Percentiles rank a stretch among this genome's conserved stretches.
These are phyloP conservation scores for Linnemannia schmuckeri DNA, from an alignment of 192 early-diverging fungal genomes.

Conservation along the genomic window DNA sequence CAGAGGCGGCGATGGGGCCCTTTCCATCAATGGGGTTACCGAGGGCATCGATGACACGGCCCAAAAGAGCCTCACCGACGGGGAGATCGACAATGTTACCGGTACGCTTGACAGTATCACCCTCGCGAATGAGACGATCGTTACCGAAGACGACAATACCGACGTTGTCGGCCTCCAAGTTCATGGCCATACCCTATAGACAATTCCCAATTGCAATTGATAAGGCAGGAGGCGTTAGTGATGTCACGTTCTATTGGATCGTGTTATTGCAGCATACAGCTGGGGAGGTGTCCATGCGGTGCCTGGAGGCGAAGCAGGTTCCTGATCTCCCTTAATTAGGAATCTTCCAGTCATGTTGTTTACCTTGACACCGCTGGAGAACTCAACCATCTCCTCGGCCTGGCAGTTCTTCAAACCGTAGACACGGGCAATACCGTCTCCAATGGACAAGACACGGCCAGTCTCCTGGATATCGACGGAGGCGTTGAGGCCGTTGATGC, in stretches of 20 bases:
- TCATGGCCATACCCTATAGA: slow-evolving; percentile 94
- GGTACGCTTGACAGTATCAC: slow-evolving; percentile 99
- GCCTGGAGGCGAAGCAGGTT: too few relatives aligned
- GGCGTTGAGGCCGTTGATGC: slow-evolving; percentile 90
- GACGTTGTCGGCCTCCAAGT: slow-evolving; percentile 99
- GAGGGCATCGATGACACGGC: slow-evolving; percentile 98
- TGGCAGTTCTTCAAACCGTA: slow-evolving; percentile 98
- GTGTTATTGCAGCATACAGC: slow-evolving; percentile 74
- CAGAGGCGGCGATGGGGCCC: slow-evolving; percentile 91
- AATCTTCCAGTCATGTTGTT: slow-evolving; percentile 95
- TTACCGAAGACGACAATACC: slow-evolving; percentile 99
- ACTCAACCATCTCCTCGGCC: slow-evolving; percentile 99
- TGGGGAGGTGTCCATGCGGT: slow-evolving; percentile 63
- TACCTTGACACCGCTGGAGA: slow-evolving; percentile 98
- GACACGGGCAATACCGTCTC: slow-evolving; percentile 99
- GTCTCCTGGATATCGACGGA: slow-evolving; percentile 96
- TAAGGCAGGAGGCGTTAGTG: not conserved
- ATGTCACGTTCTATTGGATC: not conserved
- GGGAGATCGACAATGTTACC: slow-evolving; percentile 99
- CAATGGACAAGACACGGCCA: slow-evolving; percentile 98
- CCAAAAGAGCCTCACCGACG: slow-evolving; percentile 93
- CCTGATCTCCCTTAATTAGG: slow-evolving; percentile 78
- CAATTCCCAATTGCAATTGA: not conserved
- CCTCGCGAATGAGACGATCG: slow-evolving; percentile 99
- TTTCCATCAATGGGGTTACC: slow-evolving; percentile 99